Evolutionary conservation across 2,329 filamentous ascomycete genomes (phyloP).

Genomic region (Botrytis cinerea): DNA sequence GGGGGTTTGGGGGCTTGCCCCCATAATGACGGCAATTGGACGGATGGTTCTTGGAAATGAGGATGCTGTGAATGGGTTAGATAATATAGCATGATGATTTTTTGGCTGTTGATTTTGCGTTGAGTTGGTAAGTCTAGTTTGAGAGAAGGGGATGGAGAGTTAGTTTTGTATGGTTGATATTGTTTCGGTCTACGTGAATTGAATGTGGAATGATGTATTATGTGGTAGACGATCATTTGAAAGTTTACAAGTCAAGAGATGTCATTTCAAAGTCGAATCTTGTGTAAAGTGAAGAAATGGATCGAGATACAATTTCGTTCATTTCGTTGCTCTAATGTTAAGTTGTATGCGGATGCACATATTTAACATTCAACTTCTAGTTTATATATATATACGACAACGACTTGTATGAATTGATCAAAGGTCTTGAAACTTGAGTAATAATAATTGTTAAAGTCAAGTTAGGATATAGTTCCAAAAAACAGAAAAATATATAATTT

Average conservation of each 20-base stretch:
- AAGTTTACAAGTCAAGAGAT: neutral
- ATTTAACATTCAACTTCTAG: neutral
- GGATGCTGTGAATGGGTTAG: neutral
- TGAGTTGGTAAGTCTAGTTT: neutral
- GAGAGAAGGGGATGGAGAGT: neutral
- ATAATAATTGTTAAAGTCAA: fast-evolving
- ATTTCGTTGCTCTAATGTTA: neutral
- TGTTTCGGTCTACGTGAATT: neutral
- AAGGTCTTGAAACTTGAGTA: neutral
- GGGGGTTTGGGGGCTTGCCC: neutral
- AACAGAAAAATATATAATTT: neutral
- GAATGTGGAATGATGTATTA: neutral
- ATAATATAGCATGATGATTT: neutral
- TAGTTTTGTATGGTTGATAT: neutral
- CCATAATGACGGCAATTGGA: neutral
- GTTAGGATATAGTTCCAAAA: neutral
- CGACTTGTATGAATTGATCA: neutral
- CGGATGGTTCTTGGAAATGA: neutral
- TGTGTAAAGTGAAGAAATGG: neutral
- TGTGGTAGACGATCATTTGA: neutral
- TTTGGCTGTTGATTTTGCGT: neutral
- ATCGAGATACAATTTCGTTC: neutral
- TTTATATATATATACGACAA: neutral
- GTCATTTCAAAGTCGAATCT: fast-evolving
- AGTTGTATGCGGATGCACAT: neutral